Base-by-base conservation (phyloP, 2,329 filamentous ascomycete genomes). In the Pseudogymnoascus sp. region DNA sequence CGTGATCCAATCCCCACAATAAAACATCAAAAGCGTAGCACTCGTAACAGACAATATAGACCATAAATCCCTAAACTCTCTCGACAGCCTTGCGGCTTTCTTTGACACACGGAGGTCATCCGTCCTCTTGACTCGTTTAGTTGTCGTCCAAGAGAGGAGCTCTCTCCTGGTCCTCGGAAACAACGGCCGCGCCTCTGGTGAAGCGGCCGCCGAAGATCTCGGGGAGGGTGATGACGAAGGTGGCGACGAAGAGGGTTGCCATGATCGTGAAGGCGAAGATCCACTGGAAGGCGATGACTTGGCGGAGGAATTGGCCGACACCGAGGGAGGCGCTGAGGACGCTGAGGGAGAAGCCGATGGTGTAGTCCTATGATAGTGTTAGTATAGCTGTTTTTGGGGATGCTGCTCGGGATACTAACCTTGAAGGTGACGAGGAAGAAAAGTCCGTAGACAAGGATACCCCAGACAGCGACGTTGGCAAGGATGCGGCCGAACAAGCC, bases 181-280 rank as follows among this genome's bases (percentile, higher is more conserved):
- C 83, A 26, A 77, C 71, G 42, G 73, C 69, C 45, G 74, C 73
- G 61, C 76, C 76, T 65, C 77, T 71, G 62, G 73, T 79, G 75
- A 83, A 83, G 37, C 31, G 31, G 60, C 76, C 77, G 64, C 87
- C 87, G 11, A 85, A 80, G 71, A 86, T 80, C 21, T 82, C 82
- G 0, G 88, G 88, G 36, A 89, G 75, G 2, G 84, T 87, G 62
- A 91, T 79, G 14, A 82, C 75, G 2, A 90, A 70, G 1, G 89
- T 91, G 16, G 84, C 76, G 18, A 92, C 74, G 73, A 95, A 88
- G 62, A 96, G 83, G 26, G 90, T 73, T 0, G 81, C 84, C 81
- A 93, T 92, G 73, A 96, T 91, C 66, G 86, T 80, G 72, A 96
- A 95, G 36, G 91, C 89, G 74, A 96, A 96, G 76, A 96, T 93